phyloP scores from a whole-genome alignment of 371 early-diverging fungal species.

The Mortierella polycephala region DNA sequence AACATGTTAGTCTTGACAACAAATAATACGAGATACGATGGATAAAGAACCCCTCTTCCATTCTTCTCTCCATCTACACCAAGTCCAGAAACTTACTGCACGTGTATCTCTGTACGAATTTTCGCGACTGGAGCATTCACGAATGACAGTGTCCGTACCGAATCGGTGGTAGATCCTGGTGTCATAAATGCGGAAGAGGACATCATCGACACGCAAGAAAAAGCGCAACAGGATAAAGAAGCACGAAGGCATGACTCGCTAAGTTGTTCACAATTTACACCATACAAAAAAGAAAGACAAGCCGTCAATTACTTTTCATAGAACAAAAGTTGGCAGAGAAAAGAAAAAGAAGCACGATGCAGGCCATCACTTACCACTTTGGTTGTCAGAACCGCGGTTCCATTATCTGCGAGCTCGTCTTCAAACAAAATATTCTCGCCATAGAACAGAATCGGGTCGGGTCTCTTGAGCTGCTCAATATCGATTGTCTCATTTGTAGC shows the following conservation, averaged over 20 bases:
- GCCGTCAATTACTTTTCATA: background rate
- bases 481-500: constrained; percentile 67
- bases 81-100: constrained; percentile 55
- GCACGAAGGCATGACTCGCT: constrained; percentile 94
- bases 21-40: background rate
- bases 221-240: constrained; percentile 89
- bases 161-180: constrained; percentile 91
- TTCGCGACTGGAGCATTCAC: constrained; percentile 81
- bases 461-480: constrained; percentile 74
- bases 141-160: constrained; percentile 68
- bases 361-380: constrained; percentile 73
- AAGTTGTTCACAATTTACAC: background rate
- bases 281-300: background rate
- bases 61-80: background rate
- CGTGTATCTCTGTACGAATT: constrained; percentile 66
- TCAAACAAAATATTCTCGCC: constrained; percentile 93
- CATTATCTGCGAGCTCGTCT: constrained; percentile 97
- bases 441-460: constrained; percentile 91
- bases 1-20: background rate
- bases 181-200: constrained; percentile 87
- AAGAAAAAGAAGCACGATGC: constrained; percentile 4
- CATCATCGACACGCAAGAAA: constrained; percentile 94
- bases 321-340: background rate
- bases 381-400: constrained; percentile 80
- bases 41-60: background rate